A percentile compares a stretch with the other conserved stretches of the same genome.
Conservation (phyloP, 2,329 filamentous ascomycete species). For the Diaporthe capsici region DNA sequence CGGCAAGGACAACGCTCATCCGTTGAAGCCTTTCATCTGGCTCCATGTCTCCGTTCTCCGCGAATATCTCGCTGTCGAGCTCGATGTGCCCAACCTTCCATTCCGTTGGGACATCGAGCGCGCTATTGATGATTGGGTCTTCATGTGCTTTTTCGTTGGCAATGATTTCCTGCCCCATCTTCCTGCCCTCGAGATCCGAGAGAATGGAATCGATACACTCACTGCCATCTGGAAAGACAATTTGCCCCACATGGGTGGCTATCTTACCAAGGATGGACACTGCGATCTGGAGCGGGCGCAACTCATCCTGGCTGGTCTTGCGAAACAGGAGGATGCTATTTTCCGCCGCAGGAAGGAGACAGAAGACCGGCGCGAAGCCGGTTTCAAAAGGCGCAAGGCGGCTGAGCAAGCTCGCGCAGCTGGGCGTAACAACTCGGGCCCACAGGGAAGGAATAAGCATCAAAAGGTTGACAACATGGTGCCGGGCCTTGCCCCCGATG, state of each 20-base stretch:
- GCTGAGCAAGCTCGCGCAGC: conserved; percentile 65
- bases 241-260: conserved; percentile 91
- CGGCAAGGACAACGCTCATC: conserved; percentile 79
- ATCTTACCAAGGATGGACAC: conserved; percentile 94
- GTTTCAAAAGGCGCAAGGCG: conserved; percentile 82
- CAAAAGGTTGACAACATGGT: conserved; percentile 42
- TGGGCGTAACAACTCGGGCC: conserved; percentile 54
- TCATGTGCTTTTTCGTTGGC: conserved; percentile 98
- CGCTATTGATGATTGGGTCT: conserved; percentile 97
- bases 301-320: conserved; percentile 87
- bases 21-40: conserved; percentile 97
- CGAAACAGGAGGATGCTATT: conserved; percentile 93
- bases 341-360: conserved; percentile 89
- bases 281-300: conserved; percentile 91
- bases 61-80: conserved; percentile 93
- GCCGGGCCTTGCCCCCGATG: conserved; percentile 41
- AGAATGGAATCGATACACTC: conserved; percentile 96
- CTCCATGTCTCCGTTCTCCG: conserved; percentile 91
- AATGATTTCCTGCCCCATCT: conserved; percentile 99
- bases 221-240: conserved; percentile 98
- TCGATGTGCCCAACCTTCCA: conserved; percentile 84
- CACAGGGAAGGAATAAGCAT: conserved; percentile 40
- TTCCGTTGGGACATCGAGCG: conserved; percentile 95
- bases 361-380: conserved; percentile 86
- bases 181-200: conserved; percentile 96